Evolutionary conservation across 495 filamentous ascomycete species (phyloP), one percentile per base, ranked within the genome.

Genomic region (Penicillium bovifimosum): DNA sequence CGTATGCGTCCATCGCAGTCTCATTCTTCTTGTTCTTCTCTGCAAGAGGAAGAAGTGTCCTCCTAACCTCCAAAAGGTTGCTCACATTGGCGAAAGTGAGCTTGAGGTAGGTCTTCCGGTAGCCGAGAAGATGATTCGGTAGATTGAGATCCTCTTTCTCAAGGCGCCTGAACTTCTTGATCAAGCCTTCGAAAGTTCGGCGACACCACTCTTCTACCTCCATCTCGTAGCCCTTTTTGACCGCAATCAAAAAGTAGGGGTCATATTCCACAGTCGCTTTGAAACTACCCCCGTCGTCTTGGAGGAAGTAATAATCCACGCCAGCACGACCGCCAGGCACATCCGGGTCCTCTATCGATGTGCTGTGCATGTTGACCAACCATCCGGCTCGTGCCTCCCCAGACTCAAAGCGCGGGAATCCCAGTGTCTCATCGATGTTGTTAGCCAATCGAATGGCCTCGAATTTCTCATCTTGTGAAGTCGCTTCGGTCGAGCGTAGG

Each of bases 131-230:
- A 69, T 99, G 93, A 67, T 99, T 99, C 35, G 91, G 91, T 83
- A 97, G 91, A 47, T 86, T 83, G 53, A 99, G 73, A 68, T 99
- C 93, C 68, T 99, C 93, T 70, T 93, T 97, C 63, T 91, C 86
- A 5, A 95, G 72, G 49, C 85, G 78, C 63, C 77, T 83, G 27
- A 95, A 75, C 34, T 69, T 80, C 70, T 95, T 96, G 40, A 96
- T 76, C 9, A 91, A 67, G 9, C 90, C 92, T 53, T 91, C 95
- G 41, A 90, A 91, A 18, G 82, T 82, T 43, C 93, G 76, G 56
- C 88, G 84, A 59, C 89, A 80, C 91, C 92, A 99, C 70, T 97
- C 93, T 65, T 99, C 93, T 0, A 95, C 93, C 66, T 99, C 93
- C 52, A 81, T 77, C 67, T 99, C 95, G 58, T 85, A 84, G 1